These are phyloP conservation scores for Phialophora verrucosa DNA, from an alignment of 2,329 filamentous ascomycete genomes.

Conservation along the genomic window DNA sequence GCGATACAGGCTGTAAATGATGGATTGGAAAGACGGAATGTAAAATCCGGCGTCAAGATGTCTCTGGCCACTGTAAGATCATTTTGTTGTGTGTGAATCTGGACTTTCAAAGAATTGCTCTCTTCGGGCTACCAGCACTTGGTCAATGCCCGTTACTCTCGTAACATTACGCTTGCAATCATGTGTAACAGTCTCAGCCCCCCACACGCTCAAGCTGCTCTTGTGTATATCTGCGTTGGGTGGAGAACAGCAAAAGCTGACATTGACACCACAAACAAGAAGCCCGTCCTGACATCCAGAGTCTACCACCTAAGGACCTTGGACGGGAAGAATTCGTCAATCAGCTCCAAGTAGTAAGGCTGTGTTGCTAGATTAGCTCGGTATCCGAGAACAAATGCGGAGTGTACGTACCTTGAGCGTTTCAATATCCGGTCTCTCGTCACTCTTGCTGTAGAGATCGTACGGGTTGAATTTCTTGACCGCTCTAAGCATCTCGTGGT, in stretches of 20 bases:
- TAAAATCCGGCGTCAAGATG: background rate
- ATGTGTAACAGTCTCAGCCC: background rate
- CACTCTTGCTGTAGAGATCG: slow-evolving; percentile 89
- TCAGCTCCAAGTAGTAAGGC: slow-evolving; percentile 75
- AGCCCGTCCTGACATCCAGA: background rate
- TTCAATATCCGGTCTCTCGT: slow-evolving; percentile 75
- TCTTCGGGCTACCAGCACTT: slow-evolving; percentile 2
- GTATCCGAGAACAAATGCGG: background rate
- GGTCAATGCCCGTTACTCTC: background rate
- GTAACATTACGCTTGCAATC: background rate
- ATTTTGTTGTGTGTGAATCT: background rate
- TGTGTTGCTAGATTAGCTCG: slow-evolving; percentile 41
- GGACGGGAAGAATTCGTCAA: slow-evolving; percentile 74
- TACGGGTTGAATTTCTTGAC: slow-evolving; percentile 90
- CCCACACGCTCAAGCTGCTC: background rate
- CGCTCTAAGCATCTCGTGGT: slow-evolving; percentile 77
- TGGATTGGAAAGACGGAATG: background rate
- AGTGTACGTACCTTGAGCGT: slow-evolving; percentile 68
- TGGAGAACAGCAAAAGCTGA: background rate
- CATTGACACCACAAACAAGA: background rate
- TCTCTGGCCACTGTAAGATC: background rate
- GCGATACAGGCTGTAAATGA: background rate
- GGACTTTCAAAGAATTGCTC: background rate
- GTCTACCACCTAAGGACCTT: slow-evolving; percentile 71
- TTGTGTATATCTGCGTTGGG: background rate